A percentile compares a stretch with the other conserved stretches of the same genome.
Evolutionary conservation across 2,329 filamentous ascomycete species (phyloP).

Genomic region (Escovopsis sp.): DNA sequence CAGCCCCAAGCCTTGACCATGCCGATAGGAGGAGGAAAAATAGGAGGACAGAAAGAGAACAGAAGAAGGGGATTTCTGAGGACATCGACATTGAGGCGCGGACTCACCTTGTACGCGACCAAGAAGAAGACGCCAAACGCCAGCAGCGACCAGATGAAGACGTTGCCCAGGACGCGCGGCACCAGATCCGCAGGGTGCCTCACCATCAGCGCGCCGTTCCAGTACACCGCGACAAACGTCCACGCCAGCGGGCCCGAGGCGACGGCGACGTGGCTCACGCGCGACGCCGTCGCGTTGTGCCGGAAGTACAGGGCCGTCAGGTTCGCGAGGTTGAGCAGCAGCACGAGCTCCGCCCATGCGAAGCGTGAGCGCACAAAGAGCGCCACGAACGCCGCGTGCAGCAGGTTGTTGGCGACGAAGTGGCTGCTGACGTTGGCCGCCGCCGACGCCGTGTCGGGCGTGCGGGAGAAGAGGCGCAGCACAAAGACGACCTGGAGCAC

Average conservation of each 20-base stretch:
- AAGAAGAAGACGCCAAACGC: conserved; percentile 68
- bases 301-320: conserved; percentile 67
- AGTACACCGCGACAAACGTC: conserved; percentile 77
- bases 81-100: too few relatives aligned
- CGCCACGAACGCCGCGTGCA: conserved; percentile 70
- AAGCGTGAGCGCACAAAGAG: conserved; percentile 68
- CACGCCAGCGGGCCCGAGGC: conserved; percentile 67
- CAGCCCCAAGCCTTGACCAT: background rate
- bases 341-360: conserved; percentile 58
- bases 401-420: conserved; percentile 74
- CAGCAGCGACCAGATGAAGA: conserved; percentile 76
- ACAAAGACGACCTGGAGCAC: conserved; percentile 64
- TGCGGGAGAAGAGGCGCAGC: conserved; percentile 57
- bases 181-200: conserved; percentile 48
- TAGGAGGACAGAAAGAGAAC: background rate
- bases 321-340: conserved; percentile 73
- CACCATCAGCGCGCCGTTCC: conserved; percentile 77
- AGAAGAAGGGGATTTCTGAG: background rate
- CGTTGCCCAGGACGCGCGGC: conserved; percentile 68
- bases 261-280: conserved; percentile 61
- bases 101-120: conserved; percentile 48
- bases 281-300: conserved; percentile 49
- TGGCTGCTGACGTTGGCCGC: conserved; percentile 69
- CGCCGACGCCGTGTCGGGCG: conserved; percentile 45
- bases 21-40: background rate